Conservation (phyloP, 1,284 basidiomycete species). For the Austroboletus novae-zelandiae region DNA sequence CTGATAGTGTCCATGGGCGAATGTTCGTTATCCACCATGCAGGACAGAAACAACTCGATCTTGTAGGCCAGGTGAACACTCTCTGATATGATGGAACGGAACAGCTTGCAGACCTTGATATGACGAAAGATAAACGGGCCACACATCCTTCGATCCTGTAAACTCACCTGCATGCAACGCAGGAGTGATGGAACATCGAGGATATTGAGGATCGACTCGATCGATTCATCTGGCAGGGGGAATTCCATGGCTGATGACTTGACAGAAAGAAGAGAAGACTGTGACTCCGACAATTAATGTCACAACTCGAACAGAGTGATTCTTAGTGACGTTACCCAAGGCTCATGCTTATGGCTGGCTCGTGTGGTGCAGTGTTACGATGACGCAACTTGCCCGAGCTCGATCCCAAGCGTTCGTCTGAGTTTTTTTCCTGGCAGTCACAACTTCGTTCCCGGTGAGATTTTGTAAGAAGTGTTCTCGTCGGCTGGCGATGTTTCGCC, state of each 20-base stretch:
- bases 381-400: no score
- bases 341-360: no score
- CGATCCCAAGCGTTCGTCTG: no score
- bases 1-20: constrained; percentile 29
- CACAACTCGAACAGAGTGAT: no score
- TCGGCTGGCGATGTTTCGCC: no score
- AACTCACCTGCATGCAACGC: constrained; percentile 26
- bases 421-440: no score
- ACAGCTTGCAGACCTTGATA: constrained; percentile 44
- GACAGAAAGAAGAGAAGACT: background rate
- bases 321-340: no score
- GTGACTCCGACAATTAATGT: no score
- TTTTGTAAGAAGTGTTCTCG: no score
- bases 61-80: constrained; percentile 44
- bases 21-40: constrained; percentile 43
- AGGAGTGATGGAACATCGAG: constrained; percentile 29
- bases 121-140: background rate
- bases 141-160: background rate
- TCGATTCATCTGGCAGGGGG: constrained; percentile 25
- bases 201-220: constrained; percentile 13
- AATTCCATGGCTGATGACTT: constrained; percentile 13
- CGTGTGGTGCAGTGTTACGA: no score
- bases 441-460: no score
- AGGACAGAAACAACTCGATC: constrained; percentile 49
- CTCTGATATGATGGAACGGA: constrained; percentile 41